Percentiles rank a stretch among this genome's conserved stretches.
These are phyloP conservation scores for Phallus indusiatus DNA, from an alignment of 768 basidiomycete species.

Conservation along the genomic window DNA sequence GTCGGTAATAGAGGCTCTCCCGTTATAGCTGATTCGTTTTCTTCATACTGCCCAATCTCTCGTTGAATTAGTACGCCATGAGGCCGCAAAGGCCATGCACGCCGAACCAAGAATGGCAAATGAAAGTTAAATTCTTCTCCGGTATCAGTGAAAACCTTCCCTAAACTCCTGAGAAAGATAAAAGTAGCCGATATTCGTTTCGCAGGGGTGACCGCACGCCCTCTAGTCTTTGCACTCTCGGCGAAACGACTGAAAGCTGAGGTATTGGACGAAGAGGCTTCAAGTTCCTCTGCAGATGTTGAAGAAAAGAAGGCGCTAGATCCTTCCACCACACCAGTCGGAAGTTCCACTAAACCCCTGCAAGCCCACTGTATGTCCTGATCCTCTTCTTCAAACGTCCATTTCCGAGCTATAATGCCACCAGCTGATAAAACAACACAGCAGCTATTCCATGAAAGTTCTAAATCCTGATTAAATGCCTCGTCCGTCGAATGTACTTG, in stretches of 20 bases:
- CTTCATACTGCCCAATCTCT: constrained; percentile 55
- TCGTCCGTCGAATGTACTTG: constrained; percentile 27
- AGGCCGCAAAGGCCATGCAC: constrained; percentile 70
- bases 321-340: constrained; percentile 22
- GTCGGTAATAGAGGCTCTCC: constrained; percentile 69
- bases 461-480: constrained; percentile 43
- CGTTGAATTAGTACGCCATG: constrained; percentile 76
- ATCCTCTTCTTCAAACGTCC: constrained; percentile 63
- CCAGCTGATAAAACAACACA: constrained; percentile 57
- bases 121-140: constrained; percentile 71
- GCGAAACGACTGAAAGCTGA: constrained; percentile 48
- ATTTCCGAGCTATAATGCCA: constrained; percentile 59
- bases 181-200: constrained; percentile 54
- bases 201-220: constrained; percentile 28
- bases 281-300: constrained; percentile 15
- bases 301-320: constrained; percentile 14
- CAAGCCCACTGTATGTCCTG: constrained; percentile 75
- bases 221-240: constrained; percentile 24
- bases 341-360: constrained; percentile 60
- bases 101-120: constrained; percentile 70
- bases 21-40: constrained; percentile 41
- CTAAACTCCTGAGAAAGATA: constrained; percentile 68
- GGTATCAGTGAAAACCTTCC: constrained; percentile 59
- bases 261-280: constrained; percentile 21
- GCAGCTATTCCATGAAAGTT: constrained; percentile 60